phyloP scores from a whole-genome alignment of 169 alveolate species.

The Plasmodium billcollinsi region DNA sequence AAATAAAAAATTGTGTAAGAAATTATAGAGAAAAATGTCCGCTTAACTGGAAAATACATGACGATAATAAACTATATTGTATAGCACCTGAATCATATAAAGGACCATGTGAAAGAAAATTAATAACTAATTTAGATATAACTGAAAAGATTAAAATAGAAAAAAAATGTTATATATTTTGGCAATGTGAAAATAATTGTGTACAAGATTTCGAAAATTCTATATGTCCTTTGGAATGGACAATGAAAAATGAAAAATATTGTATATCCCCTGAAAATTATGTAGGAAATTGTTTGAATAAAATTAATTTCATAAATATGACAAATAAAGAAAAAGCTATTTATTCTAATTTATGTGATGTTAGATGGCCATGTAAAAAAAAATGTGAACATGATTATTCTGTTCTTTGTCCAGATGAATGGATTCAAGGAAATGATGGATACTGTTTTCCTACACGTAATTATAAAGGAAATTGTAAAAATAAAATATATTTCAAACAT shows the following conservation, averaged over 20 bases:
- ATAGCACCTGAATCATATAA: conserved; percentile 80
- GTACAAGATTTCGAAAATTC: conserved; percentile 52
- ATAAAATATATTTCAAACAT: conserved; percentile 50
- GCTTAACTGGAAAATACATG: conserved; percentile 44
- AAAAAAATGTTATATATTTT: conserved; percentile 56
- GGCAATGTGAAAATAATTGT: conserved; percentile 68
- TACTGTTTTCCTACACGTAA: conserved; percentile 67
- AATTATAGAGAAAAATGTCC: conserved; percentile 72
- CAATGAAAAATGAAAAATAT: conserved; percentile 34
- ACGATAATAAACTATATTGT: conserved; percentile 47
- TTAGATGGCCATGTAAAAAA: conserved; percentile 74
- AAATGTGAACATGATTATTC: conserved; percentile 83
- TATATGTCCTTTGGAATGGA: conserved; percentile 84
- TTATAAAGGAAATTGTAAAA: conserved; percentile 55
- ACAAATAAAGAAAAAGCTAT: conserved; percentile 57
- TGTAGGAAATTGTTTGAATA: conserved; percentile 67
- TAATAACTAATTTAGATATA: conserved; percentile 45
- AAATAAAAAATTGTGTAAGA: conserved; percentile 61
- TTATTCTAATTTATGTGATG: conserved; percentile 68
- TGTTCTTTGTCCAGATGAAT: conserved; percentile 84
- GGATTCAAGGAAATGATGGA: conserved; percentile 78
- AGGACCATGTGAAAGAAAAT: conserved; percentile 80
- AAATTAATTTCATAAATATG: conserved; percentile 57
- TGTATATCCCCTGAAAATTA: conserved; percentile 83
- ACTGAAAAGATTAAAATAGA: conserved; percentile 55